Base-by-base conservation (phyloP, 768 basidiomycete genomes). In the Russula ochroleuca region DNA sequence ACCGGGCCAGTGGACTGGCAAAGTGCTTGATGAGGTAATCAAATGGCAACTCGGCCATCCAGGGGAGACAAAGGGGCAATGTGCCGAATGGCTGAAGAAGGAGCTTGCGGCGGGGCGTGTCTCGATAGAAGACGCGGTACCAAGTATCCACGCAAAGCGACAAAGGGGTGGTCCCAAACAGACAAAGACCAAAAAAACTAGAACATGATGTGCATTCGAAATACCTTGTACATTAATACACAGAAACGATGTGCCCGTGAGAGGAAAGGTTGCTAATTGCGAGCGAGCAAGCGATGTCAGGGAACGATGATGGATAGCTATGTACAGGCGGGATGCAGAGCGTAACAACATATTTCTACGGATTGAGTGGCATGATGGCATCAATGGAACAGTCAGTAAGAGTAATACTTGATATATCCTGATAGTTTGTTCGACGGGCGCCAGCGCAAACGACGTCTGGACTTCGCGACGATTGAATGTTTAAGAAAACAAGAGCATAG, bases 21-120 rank as follows among this genome's bases (percentile, higher is more conserved):
- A 80, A 33, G 80, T 86, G 7, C 77, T 92, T 21, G 76, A 79
- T n/a, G 81, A 79, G 52, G 80, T 98, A 28, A 70, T 92, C 21
- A 83, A 86, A 64, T 98, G 94, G 95, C 93, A 94, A 69, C 79
- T 98, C 8, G 86, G 83, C 40, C 76, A 94, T 72, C 92, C 94
- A 0, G 69, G 78, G 2, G 81, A 79, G 1, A 81, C 83, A 5
- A 83, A 84, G 70, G 86, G 84, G 6, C 82, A 85, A 5, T 94
- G 93, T 71, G 72, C 78, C 33, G 72, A 72, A 14, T 97, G 92
- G 92, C 75, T 98, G 48, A 74, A 75, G 62, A 73, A 74, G n/a
- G 82, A 87, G 69, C 78, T 78, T 41, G 71, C 69, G 9, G 76
- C 79, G 28, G 84, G 83, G n/a, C 73, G 75, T 45, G 70, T 87